A percentile compares a stretch with the other conserved stretches of the same genome.
Conservation (phyloP, 306 rosid species). For the Oemleria cerasiformis region DNA sequence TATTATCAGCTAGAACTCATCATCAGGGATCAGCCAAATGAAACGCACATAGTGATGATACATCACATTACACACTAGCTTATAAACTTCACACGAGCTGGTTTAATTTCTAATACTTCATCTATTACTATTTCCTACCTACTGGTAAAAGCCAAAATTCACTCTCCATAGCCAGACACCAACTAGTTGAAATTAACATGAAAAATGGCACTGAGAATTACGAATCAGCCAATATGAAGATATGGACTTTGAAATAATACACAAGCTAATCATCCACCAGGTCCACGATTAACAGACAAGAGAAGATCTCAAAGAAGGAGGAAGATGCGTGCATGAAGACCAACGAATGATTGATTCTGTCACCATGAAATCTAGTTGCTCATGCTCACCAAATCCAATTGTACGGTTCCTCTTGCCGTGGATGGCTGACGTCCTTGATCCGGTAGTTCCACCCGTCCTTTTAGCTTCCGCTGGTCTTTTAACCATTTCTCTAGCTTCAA, state of each 20-base stretch:
- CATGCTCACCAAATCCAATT: conserved; percentile 77
- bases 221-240: neutral
- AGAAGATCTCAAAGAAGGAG: conserved; percentile 71
- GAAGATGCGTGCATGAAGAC: conserved; percentile 83
- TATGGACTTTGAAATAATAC: neutral
- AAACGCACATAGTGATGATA: conserved; percentile 18
- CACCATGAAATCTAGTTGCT: conserved; percentile 74
- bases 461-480: conserved; percentile 42
- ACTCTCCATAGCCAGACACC: neutral
- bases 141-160: neutral
- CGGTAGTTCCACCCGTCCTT: conserved; percentile 49
- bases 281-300: conserved; percentile 55
- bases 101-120: neutral
- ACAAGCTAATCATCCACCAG: neutral
- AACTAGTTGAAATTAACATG: neutral
- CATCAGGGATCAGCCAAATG: conserved; percentile 20
- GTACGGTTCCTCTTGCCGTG: conserved; percentile 82
- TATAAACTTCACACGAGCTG: conserved; percentile 25
- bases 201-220: neutral
- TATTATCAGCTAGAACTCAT: neutral
- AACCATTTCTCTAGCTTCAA: conserved; percentile 28
- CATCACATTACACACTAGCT: conserved; percentile 12
- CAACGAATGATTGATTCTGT: conserved; percentile 83
- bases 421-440: conserved; percentile 49
- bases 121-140: neutral